phyloP scores from a whole-genome alignment of 768 basidiomycete genomes.

The Psilocybe subaeruginosa region DNA sequence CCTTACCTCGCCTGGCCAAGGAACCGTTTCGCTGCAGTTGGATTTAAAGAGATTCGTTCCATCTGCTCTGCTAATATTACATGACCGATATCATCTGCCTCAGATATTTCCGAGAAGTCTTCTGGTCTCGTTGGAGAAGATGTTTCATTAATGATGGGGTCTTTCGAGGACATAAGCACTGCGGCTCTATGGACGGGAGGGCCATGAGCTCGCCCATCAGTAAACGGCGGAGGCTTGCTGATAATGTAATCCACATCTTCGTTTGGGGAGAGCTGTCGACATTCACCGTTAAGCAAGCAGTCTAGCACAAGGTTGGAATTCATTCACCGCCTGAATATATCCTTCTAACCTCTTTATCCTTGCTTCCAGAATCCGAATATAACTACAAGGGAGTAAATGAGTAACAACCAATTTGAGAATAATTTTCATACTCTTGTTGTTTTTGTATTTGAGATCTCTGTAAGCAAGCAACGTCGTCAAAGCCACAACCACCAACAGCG shows the following conservation, averaged over 20 bases:
- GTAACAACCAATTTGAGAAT: neutral
- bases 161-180: neutral
- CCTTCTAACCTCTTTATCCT: neutral
- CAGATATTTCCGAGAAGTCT: neutral
- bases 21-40: neutral
- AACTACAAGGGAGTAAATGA: neutral
- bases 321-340: neutral
- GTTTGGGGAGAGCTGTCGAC: neutral
- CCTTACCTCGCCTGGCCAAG: slow-evolving; percentile 2
- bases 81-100: slow-evolving; percentile 4
- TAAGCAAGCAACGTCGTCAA: neutral
- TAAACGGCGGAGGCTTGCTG: neutral
- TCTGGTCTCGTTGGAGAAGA: neutral
- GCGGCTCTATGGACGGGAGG: neutral
- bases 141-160: neutral
- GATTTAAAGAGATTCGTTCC: neutral
- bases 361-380: neutral
- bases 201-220: neutral
- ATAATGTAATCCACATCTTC: slow-evolving; percentile 1
- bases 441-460: slow-evolving; percentile 12
- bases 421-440: slow-evolving; percentile 10
- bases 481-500: neutral
- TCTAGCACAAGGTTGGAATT: neutral
- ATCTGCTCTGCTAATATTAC: neutral
- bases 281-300: neutral